Evolutionary conservation across 2,329 filamentous ascomycete genomes (phyloP).

Genomic region (Ophiostoma novo-ulmi): DNA sequence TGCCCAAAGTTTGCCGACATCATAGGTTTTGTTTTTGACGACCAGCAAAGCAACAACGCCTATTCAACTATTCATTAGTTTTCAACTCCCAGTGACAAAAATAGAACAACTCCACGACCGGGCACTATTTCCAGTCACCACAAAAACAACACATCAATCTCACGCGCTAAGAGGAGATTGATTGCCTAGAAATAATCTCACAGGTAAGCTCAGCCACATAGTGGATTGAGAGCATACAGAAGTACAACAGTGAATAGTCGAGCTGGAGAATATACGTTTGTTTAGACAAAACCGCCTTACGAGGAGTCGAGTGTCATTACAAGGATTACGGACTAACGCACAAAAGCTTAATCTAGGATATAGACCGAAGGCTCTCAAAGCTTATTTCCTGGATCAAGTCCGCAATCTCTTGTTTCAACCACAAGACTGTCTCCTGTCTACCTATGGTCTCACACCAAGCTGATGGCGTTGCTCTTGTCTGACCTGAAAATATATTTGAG

Average conservation of each 20-base stretch:
- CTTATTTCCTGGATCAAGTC: not conserved
- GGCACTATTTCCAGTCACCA: not conserved
- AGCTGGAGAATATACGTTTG: not conserved
- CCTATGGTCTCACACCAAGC: not conserved
- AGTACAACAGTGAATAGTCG: not conserved
- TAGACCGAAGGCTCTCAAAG: not conserved
- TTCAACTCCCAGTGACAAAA: not conserved
- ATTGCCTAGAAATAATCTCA: not conserved
- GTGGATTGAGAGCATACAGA: not conserved
- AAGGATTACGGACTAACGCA: not conserved
- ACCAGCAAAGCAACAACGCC: too few species aligned
- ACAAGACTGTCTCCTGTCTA: not conserved
- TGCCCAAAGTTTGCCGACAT: not conserved
- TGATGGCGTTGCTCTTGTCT: not conserved
- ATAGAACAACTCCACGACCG: conserved; percentile 2
- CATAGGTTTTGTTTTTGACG: not conserved
- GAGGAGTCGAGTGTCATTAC: not conserved
- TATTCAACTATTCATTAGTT: not conserved
- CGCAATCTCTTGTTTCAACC: not conserved
- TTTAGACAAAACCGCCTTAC: not conserved
- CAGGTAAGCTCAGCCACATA: not conserved
- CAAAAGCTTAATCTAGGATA: not conserved
- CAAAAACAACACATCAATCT: not conserved
- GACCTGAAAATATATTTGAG: not conserved
- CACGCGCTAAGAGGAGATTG: not conserved